Evolutionary conservation across 148 eudicot species (phyloP).

Genomic region (Rhododendron molle): DNA sequence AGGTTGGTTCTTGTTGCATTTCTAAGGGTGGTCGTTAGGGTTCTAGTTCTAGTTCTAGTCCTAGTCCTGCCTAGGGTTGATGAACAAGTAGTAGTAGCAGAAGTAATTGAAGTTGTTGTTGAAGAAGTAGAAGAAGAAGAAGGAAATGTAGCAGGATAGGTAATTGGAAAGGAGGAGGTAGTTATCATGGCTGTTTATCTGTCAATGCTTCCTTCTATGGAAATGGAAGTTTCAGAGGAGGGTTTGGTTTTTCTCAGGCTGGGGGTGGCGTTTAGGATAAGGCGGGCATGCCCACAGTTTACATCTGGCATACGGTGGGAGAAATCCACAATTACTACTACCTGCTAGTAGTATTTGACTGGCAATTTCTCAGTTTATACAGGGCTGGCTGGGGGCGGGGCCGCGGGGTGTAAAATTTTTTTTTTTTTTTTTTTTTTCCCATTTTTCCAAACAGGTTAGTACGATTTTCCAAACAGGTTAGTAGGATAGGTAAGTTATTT

Average conservation of each 20-base stretch:
- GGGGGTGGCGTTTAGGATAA: background rate
- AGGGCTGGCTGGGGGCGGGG: no score
- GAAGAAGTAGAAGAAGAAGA: background rate
- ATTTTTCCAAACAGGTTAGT: no score
- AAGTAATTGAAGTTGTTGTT: background rate
- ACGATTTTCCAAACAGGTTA: no score
- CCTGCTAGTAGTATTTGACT: no score
- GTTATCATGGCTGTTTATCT: background rate
- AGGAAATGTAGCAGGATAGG: background rate
- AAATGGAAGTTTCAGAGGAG: background rate
- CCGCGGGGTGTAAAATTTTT: no score
- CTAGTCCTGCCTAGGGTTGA: background rate
- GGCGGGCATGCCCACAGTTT: background rate
- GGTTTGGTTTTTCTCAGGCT: background rate
- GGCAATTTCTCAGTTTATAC: no score
- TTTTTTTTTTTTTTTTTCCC: no score
- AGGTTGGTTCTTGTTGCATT: background rate
- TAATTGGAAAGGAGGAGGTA: background rate
- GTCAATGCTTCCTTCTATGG: background rate
- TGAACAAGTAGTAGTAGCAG: background rate
- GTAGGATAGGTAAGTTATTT: no score
- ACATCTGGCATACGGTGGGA: background rate
- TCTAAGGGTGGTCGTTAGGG: background rate
- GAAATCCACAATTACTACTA: background rate
- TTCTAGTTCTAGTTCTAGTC: background rate